Conservation (phyloP, 768 basidiomycete genomes). For the Lanmaoa pseudosensibilis region DNA sequence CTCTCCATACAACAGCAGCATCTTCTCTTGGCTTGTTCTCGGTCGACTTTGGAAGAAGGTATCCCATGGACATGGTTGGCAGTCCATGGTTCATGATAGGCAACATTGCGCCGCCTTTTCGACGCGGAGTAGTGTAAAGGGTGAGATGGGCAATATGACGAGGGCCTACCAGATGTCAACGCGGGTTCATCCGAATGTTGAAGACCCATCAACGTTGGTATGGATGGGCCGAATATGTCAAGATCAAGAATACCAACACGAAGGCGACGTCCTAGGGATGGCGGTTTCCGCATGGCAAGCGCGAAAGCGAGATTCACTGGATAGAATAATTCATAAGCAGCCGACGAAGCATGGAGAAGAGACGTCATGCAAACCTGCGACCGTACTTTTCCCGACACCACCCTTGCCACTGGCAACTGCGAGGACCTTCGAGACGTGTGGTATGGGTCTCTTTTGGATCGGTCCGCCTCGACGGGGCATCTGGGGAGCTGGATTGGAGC, state of each 20-base stretch:
- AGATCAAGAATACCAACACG: conserved; percentile 89
- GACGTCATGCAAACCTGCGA: conserved; percentile 62
- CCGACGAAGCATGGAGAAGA: background rate
- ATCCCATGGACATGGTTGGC: conserved; percentile 97
- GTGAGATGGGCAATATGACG: background rate
- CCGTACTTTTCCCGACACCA: conserved; percentile 93
- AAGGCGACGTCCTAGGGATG: conserved; percentile 39
- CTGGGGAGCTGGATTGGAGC: conserved; percentile 47
- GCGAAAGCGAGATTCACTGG: conserved; percentile 82
- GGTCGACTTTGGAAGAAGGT: conserved; percentile 65
- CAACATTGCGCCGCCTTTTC: conserved; percentile 68
- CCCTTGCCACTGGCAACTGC: conserved; percentile 93
- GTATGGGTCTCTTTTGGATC: conserved; percentile 55
- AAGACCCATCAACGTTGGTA: conserved; percentile 92
- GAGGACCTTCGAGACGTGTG: conserved; percentile 77
- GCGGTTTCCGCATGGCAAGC: conserved; percentile 49
- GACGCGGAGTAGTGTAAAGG: background rate
- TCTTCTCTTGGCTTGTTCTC: conserved; percentile 57
- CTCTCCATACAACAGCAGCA: conserved; percentile 90
- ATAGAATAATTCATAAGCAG: conserved; percentile 8
- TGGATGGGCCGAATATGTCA: conserved; percentile 93
- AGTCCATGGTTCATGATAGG: conserved; percentile 88
- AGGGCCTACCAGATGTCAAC: conserved; percentile 62
- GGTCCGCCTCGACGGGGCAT: conserved; percentile 59
- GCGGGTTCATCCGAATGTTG: conserved; percentile 74